Evolutionary conservation across 2,329 filamentous ascomycete genomes (phyloP), one percentile per base, ranked within the genome.

Genomic region (Sporothrix phasma): DNA sequence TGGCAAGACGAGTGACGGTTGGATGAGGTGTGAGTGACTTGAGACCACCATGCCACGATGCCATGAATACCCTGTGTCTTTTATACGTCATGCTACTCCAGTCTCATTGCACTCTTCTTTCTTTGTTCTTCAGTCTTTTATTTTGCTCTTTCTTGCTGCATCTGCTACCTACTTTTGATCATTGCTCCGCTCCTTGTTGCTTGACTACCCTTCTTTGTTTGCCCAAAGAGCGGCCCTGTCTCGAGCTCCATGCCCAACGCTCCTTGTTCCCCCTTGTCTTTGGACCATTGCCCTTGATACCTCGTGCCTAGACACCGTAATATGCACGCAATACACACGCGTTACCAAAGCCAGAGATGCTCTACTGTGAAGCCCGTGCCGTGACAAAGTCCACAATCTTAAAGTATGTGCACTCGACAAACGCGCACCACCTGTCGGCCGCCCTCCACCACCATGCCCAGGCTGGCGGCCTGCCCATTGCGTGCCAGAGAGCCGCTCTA

Each of bases 401-500:
- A 10, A 11, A 5, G 31, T 56, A 56, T 11, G 51, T 37, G 51
- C 31, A 13, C 11, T 56, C 51, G 7, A 54, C 31, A 7, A 56
- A 7, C 11, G 31, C 24, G n/a, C 51, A 39, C 34, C n/a, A 56
- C n/a, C n/a, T 24, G 51, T 19, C 31, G 31, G 5, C 51, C 51
- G 19, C 51, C 17, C 13, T 1, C 13, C 10, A 51, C 31, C n/a
- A 56, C 3, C 19, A 31, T 7, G 5, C 31, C 19, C 31, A 59
- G 22, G 53, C 43, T 34, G n/a, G 7, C 8, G 5, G 37, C 17
- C 11, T 15, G 34, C 17, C 26, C n/a, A 15, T 31, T 6, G 19
- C 29, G 49, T 43, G 10, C 34, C 13, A 19, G 11, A 24, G 51
- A 39, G 3, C 31, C 19, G 19, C 39, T 56, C 56, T 61, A 73